Evolutionary conservation across 2,329 filamentous ascomycete genomes (phyloP).

Genomic region (Zymoseptoria pseudotritici): DNA sequence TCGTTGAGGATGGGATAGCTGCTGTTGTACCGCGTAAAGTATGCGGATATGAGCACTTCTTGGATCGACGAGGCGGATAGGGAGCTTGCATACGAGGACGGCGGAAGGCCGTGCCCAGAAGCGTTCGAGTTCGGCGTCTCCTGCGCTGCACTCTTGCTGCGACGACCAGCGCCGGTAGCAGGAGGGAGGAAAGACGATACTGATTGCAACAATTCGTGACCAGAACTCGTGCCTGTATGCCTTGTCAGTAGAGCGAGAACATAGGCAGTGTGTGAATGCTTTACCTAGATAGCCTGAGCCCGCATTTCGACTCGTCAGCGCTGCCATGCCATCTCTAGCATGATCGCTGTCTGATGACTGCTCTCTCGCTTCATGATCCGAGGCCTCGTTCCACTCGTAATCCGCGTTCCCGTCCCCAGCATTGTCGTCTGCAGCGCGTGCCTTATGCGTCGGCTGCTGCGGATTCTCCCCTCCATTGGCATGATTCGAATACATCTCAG

Average conservation of each 20-base stretch:
- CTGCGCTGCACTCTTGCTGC: conserved; percentile 3
- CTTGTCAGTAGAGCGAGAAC: background rate
- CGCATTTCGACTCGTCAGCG: conserved; percentile 3
- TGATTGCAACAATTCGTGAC: conserved; percentile 9
- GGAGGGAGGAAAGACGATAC: conserved; percentile 11
- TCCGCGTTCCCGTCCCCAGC: conserved; percentile 1
- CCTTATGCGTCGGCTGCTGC: conserved; percentile 14
- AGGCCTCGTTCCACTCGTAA: conserved; percentile 7
- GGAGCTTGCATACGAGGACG: background rate
- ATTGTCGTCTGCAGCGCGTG: conserved; percentile 15
- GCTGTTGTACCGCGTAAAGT: conserved; percentile 12
- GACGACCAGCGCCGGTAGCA: conserved; percentile 5
- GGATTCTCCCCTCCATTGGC: background rate
- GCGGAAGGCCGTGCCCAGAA: conserved; percentile 10
- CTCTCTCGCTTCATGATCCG: conserved; percentile 2
- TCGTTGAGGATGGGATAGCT: conserved; percentile 15
- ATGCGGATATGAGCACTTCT: conserved; percentile 9
- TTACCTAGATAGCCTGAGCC: conserved; percentile 10
- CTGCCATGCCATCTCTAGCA: conserved; percentile 8
- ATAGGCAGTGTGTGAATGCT: background rate
- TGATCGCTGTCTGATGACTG: conserved; percentile 7
- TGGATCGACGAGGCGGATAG: conserved; percentile 1
- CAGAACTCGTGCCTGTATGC: conserved; percentile 10
- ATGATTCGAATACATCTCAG: conserved; percentile 1
- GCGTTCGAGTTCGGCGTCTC: conserved; percentile 9